phyloP scores from a whole-genome alignment of 208 protist species.

The Crithidia acanthocephali region DNA sequence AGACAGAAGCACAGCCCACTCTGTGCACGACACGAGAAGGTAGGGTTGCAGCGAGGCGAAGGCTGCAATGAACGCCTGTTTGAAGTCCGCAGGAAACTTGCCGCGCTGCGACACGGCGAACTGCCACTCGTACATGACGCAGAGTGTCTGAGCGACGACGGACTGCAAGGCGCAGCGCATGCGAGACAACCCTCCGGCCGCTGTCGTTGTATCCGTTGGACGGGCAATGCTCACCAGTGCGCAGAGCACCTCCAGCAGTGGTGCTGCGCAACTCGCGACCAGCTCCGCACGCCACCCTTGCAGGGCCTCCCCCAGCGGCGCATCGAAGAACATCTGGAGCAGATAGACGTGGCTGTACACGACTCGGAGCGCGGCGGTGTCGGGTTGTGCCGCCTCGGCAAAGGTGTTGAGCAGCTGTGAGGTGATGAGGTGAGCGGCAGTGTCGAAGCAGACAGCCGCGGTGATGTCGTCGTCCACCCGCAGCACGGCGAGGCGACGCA shows the following conservation, averaged over 20 bases:
- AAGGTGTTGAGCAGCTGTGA: constrained; percentile 15
- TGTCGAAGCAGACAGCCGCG: constrained; percentile 4
- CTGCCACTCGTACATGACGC: constrained; percentile 30
- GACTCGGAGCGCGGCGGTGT: neutral
- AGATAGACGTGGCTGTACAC: constrained; percentile 22
- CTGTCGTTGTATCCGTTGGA: neutral
- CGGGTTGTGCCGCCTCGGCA: constrained; percentile 7
- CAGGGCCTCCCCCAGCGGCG: constrained; percentile 10
- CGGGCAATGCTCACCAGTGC: neutral
- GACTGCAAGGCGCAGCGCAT: constrained; percentile 14
- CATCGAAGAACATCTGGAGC: constrained; percentile 28
- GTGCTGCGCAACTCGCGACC: constrained; percentile 19
- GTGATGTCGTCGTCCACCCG: neutral
- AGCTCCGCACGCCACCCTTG: constrained; percentile 23
- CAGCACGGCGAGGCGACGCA: constrained; percentile 24
- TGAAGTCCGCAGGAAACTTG: constrained; percentile 25
- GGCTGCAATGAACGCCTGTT: constrained; percentile 19
- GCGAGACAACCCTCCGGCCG: neutral
- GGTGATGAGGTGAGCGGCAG: neutral
- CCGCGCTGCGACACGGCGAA: constrained; percentile 4
- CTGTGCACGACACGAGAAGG: constrained; percentile 15
- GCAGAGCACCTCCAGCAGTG: constrained; percentile 25
- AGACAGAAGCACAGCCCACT: neutral
- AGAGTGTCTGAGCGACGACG: constrained; percentile 18
- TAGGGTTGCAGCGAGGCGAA: constrained; percentile 14